phyloP scores from a whole-genome alignment of 2,329 filamentous ascomycete genomes.

The Gnomoniopsis smithogilvyi region DNA sequence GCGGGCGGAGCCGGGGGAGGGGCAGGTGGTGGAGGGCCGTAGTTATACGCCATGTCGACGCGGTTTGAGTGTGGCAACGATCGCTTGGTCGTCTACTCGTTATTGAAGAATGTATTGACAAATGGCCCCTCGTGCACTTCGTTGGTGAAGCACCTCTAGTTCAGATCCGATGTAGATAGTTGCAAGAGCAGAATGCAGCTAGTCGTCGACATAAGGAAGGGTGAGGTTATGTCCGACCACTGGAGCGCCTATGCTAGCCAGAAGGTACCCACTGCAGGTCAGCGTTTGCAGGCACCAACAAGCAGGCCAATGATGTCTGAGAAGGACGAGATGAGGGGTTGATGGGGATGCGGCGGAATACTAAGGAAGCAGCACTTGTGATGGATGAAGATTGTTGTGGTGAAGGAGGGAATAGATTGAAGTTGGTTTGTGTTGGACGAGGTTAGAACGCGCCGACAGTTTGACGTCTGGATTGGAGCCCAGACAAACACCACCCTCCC shows the following conservation, averaged over 20 bases:
- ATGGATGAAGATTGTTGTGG: neutral
- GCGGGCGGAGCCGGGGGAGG: slow-evolving; percentile 44
- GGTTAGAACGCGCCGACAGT: neutral
- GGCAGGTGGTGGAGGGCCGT: slow-evolving; percentile 53
- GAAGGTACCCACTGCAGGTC: neutral
- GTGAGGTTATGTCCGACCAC: neutral
- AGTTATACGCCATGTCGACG: slow-evolving; percentile 48
- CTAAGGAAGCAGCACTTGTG: slow-evolving; percentile 12
- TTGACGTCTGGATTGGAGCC: neutral
- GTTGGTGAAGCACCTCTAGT: neutral
- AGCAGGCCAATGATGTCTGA: neutral
- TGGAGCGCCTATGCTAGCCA: neutral
- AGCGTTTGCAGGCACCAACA: neutral
- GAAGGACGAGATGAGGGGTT: neutral
- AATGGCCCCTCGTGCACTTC: neutral
- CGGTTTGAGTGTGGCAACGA: neutral
- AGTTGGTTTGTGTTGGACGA: neutral
- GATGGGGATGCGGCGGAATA: neutral
- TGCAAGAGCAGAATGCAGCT: neutral
- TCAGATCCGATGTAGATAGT: no score
- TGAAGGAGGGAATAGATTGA: neutral
- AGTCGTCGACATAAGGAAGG: neutral
- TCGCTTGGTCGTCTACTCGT: neutral
- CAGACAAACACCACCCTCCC: neutral
- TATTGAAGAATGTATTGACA: neutral